Conservation (phyloP, 495 filamentous ascomycete genomes). For the Corynascus novoguineensis region DNA sequence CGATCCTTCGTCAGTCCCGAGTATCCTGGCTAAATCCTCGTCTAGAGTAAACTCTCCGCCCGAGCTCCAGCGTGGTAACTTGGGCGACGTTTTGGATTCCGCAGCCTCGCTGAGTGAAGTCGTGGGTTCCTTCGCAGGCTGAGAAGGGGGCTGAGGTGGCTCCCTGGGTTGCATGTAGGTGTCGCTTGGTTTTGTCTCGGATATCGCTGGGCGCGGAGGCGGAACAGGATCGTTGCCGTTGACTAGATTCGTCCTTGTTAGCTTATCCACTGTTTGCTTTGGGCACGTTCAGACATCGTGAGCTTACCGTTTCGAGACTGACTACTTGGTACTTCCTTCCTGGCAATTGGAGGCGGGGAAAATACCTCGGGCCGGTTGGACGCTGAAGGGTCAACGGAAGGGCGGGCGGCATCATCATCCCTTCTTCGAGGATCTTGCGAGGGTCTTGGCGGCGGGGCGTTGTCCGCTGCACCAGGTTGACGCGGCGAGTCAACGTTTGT, state of each 20-base stretch:
- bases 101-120: constrained; percentile 39
- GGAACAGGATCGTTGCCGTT: constrained; percentile 36
- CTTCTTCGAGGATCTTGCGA: constrained; percentile 45
- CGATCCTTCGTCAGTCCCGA: constrained; percentile 61
- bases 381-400: constrained; percentile 36
- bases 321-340: constrained; percentile 44
- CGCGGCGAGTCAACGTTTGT: constrained; percentile 29
- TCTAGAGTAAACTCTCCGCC: constrained; percentile 82
- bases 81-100: constrained; percentile 62
- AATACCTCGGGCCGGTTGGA: constrained; percentile 22
- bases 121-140: constrained; percentile 52
- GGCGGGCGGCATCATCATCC: constrained; percentile 42
- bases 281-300: not conserved
- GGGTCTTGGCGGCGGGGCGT: constrained; percentile 39
- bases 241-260: constrained; percentile 15
- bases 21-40: constrained; percentile 80
- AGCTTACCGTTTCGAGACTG: constrained; percentile 37
- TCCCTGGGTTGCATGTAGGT: constrained; percentile 59
- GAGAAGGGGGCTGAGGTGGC: constrained; percentile 54
- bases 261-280: not conserved
- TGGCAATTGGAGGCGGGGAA: constrained; percentile 37
- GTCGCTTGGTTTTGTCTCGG: constrained; percentile 46
- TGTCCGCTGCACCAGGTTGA: constrained; percentile 32
- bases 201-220: constrained; percentile 25
- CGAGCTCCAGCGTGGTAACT: constrained; percentile 64